A percentile compares a stretch with the other conserved stretches of the same genome.
phyloP scores from a whole-genome alignment of 768 basidiomycete species.

The Grammothele lineata region DNA sequence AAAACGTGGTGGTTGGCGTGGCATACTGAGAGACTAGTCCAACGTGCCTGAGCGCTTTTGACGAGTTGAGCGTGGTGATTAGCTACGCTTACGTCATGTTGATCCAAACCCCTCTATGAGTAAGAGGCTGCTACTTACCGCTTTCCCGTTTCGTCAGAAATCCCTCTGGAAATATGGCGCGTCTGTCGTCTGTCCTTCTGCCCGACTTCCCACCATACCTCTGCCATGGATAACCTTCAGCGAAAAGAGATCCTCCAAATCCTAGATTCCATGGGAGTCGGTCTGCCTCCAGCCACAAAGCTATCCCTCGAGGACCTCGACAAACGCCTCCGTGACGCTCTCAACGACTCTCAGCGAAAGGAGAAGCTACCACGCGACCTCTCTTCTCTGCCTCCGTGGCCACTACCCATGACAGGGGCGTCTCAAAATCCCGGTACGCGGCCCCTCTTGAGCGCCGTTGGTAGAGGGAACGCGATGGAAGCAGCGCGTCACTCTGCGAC shows the following conservation, averaged over 20 bases:
- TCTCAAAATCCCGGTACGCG: background rate
- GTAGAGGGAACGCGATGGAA: background rate
- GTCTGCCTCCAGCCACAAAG: constrained; percentile 3
- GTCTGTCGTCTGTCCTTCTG: too few relatives aligned
- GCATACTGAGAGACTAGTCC: too few relatives aligned
- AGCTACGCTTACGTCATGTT: too few relatives aligned
- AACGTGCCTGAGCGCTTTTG: too few relatives aligned
- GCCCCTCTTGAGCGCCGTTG: background rate
- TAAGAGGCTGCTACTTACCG: too few relatives aligned
- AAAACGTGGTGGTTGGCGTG: too few relatives aligned
- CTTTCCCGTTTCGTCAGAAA: too few relatives aligned
- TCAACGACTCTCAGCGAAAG: background rate
- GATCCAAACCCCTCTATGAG: too few relatives aligned
- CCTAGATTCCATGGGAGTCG: constrained; percentile 1
- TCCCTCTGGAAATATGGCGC: too few relatives aligned
- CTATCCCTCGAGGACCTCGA: background rate
- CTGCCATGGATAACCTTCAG: background rate
- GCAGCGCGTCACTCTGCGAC: background rate
- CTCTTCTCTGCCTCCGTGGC: background rate
- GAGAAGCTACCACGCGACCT: background rate
- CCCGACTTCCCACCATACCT: too few relatives aligned
- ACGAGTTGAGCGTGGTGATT: too few relatives aligned
- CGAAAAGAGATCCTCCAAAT: background rate
- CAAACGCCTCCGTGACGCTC: constrained; percentile 1
- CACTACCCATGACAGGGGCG: background rate